phyloP scores from a whole-genome alignment of 2,329 filamentous ascomycete species.

The Lachnellula suecica region DNA sequence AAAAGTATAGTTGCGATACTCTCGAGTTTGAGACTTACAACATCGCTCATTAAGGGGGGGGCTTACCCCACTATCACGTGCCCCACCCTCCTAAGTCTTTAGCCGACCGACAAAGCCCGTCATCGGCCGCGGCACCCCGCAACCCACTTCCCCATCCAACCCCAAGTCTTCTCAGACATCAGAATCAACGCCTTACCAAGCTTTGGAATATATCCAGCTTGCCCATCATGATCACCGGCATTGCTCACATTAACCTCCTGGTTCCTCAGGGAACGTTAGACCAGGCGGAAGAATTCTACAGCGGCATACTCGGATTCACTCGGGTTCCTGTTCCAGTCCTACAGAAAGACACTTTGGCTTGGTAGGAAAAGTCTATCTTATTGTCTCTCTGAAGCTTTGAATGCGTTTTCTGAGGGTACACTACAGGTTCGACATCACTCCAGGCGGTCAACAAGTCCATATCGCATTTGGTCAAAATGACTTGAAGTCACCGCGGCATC shows the following conservation, averaged over 20 bases:
- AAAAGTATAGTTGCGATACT: too few relatives aligned
- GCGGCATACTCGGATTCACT: slow-evolving; percentile 52
- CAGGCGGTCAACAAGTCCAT: slow-evolving; percentile 54
- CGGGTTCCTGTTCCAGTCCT: slow-evolving; percentile 50
- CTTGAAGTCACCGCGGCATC: slow-evolving; percentile 48
- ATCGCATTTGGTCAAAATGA: slow-evolving; percentile 47
- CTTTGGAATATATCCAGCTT: too few relatives aligned
- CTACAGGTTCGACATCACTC: slow-evolving; percentile 53
- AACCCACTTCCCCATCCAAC: background rate
- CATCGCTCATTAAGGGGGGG: background rate
- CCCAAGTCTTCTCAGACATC: background rate
- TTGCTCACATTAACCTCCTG: slow-evolving; percentile 59
- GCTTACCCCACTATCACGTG: background rate
- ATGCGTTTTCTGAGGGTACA: background rate
- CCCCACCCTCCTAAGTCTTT: background rate
- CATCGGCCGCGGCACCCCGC: background rate
- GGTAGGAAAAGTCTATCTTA: too few relatives aligned
- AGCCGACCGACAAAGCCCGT: background rate
- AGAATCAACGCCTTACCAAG: background rate
- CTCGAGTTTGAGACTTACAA: too few relatives aligned
- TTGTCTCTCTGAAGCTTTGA: background rate
- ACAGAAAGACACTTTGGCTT: slow-evolving; percentile 51
- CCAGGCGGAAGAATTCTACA: slow-evolving; percentile 54
- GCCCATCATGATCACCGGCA: slow-evolving; percentile 45
- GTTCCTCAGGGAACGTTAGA: slow-evolving; percentile 52